Percentiles rank a stretch among this genome's conserved stretches.
These are phyloP conservation scores for Neurospora sp. DNA, from an alignment of 495 filamentous ascomycete genomes.

Conservation along the genomic window DNA sequence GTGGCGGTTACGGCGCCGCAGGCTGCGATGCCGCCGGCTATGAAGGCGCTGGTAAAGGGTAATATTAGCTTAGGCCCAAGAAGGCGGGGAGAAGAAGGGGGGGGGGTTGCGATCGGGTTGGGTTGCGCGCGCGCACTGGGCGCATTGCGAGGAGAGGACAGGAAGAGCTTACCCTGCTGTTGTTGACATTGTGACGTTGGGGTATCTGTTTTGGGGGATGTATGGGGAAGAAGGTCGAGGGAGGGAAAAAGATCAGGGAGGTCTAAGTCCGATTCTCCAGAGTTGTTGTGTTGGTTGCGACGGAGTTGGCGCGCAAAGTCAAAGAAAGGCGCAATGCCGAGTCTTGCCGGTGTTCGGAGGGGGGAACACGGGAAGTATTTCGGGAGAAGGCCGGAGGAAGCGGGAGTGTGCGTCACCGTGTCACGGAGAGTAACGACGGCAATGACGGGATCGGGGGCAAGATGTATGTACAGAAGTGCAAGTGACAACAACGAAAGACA, in stretches of 20 bases:
- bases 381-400: background rate
- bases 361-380: background rate
- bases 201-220: background rate
- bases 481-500: background rate
- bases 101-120: too few species aligned
- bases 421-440: background rate
- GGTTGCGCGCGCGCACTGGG: conserved; percentile 2
- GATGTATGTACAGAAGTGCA: background rate
- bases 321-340: conserved; percentile 5
- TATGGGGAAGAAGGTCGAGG: background rate
- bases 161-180: conserved; percentile 32
- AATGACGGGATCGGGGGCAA: background rate
- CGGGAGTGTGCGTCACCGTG: background rate
- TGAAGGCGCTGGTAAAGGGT: conserved; percentile 69
- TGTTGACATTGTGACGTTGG: conserved; percentile 30
- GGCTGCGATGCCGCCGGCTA: conserved; percentile 91
- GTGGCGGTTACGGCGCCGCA: conserved; percentile 97
- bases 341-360: conserved; percentile 1
- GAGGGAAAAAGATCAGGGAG: background rate
- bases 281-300: background rate
- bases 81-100: too few species aligned
- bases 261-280: background rate
- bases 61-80: too few species aligned
- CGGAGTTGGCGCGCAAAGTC: background rate
- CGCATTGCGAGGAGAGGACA: background rate